Evolutionary conservation across 2,329 filamentous ascomycete species (phyloP).

Genomic region (Rhynchosporium secalis): DNA sequence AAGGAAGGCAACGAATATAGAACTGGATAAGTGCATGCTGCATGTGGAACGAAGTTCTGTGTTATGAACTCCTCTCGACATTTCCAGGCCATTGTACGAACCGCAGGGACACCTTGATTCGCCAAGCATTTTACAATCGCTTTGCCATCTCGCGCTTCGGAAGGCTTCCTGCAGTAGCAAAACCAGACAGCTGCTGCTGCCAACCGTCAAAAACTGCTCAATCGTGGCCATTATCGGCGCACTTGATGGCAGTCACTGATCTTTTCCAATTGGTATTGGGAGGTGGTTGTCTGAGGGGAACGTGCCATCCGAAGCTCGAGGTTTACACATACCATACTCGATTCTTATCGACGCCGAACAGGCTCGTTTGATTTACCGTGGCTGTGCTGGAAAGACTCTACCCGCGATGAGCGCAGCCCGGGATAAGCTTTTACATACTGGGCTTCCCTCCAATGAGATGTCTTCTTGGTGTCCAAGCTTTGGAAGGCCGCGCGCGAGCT

Average conservation of each 20-base stretch:
- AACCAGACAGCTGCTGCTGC: conserved; percentile 16
- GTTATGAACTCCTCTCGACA: conserved; percentile 5
- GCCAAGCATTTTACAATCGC: neutral
- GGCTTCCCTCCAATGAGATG: conserved; percentile 2
- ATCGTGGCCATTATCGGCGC: conserved; percentile 15
- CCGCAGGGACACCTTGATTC: conserved; percentile 1
- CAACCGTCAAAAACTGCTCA: conserved; percentile 8
- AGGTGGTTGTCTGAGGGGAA: conserved; percentile 17
- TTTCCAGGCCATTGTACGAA: conserved; percentile 5
- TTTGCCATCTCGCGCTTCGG: neutral
- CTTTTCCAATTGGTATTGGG: neutral
- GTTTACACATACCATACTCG: neutral
- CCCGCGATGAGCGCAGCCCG: conserved; percentile 22
- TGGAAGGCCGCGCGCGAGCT: conserved; percentile 13
- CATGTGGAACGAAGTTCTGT: neutral
- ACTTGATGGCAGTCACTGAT: conserved; percentile 13
- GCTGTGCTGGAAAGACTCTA: conserved; percentile 22
- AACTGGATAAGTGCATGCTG: conserved; percentile 1
- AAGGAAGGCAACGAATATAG: neutral
- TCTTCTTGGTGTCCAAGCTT: conserved; percentile 6
- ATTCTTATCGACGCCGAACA: conserved; percentile 21
- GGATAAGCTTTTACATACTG: neutral
- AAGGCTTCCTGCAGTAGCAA: conserved; percentile 8
- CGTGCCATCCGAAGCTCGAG: conserved; percentile 24
- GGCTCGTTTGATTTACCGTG: conserved; percentile 29